Evolutionary conservation across 2,329 filamentous ascomycete genomes (phyloP), one percentile per base, ranked within the genome.

Genomic region (Leptographium wingfieldii): DNA sequence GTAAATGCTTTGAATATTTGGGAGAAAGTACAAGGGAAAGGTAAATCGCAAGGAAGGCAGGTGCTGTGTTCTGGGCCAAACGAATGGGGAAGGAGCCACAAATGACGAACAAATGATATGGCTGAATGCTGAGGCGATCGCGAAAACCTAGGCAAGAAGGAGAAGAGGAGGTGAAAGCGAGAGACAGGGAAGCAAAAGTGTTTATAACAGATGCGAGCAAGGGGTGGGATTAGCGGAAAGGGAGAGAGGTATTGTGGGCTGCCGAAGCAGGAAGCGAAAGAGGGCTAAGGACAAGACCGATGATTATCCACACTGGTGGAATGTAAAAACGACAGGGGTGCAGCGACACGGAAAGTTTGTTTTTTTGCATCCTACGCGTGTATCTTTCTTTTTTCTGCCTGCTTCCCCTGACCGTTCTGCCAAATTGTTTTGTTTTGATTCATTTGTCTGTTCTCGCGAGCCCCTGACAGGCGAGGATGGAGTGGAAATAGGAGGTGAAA

Each of bases 1-100:
- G 61, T 46, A 57, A 64, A 64, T 64, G 63, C 59, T 59, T 62
- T 57, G 55, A 58, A 35, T 58, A 57, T 59, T 35, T 38, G 33
- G 49, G 12, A 43, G 33, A 10, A 5, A 9, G 48, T 59, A 38
- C 46, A 49, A 31, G 46, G 49, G 14, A 14, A 27, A 51, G 25
- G 52, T 19, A 46, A n/a, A n/a, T 46, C 7, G 43, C 19, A 46
- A 51, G 27, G 51, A 55, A 62, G 51, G 31, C 55, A 56, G 4
- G 29, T 43, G 51, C 52, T 54, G 19, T 54, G n/a, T 19, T 54
- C 29, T 12, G 22, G 22, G 48, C 38, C 27, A 33, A 53, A 49
- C 6, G 25, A 40, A 29, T 19, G 35, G 40, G 52, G 58, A 58
- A 11, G 33, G 19, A 54, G 55, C 49, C 25, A 25, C 5, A 43